phyloP scores from a whole-genome alignment of 257 asterid species.

The Nicotiana knightiana region DNA sequence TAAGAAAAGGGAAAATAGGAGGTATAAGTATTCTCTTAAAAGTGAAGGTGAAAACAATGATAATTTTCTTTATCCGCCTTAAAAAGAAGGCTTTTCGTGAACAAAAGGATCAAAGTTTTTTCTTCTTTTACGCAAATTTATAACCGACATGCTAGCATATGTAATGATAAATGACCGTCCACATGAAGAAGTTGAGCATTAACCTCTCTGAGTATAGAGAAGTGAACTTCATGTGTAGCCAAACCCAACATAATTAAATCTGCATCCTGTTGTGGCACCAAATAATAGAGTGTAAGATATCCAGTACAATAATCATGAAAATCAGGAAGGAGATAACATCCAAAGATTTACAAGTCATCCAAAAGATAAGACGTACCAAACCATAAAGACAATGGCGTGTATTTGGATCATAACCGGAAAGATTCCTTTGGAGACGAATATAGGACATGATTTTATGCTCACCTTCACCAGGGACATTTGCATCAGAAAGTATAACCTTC shows the following conservation, averaged over 20 bases:
- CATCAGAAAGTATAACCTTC: slow-evolving; percentile 66
- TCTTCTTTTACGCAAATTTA: background rate
- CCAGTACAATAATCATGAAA: background rate
- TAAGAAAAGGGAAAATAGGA: background rate
- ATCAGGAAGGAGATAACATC: background rate
- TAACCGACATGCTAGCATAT: background rate
- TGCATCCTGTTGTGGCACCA: slow-evolving; percentile 41
- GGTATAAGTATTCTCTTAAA: background rate
- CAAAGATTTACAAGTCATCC: background rate
- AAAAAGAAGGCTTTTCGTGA: background rate
- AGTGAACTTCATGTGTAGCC: slow-evolving; percentile 59
- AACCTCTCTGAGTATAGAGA: slow-evolving; percentile 66
- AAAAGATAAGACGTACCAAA: slow-evolving; percentile 27
- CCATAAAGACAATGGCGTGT: slow-evolving; percentile 64
- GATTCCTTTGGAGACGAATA: slow-evolving; percentile 45
- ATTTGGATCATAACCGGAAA: slow-evolving; percentile 47
- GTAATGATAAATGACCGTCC: background rate
- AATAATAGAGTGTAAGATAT: background rate
- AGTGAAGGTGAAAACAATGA: background rate
- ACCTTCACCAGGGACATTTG: slow-evolving; percentile 74
- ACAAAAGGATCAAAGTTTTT: background rate
- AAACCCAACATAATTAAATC: slow-evolving; percentile 65
- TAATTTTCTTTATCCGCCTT: background rate
- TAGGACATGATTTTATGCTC: slow-evolving; percentile 67
- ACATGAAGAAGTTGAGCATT: background rate